These are phyloP conservation scores for Isoetes taiwanensis DNA, from an alignment of 75 land plant species.

Conservation along the genomic window DNA sequence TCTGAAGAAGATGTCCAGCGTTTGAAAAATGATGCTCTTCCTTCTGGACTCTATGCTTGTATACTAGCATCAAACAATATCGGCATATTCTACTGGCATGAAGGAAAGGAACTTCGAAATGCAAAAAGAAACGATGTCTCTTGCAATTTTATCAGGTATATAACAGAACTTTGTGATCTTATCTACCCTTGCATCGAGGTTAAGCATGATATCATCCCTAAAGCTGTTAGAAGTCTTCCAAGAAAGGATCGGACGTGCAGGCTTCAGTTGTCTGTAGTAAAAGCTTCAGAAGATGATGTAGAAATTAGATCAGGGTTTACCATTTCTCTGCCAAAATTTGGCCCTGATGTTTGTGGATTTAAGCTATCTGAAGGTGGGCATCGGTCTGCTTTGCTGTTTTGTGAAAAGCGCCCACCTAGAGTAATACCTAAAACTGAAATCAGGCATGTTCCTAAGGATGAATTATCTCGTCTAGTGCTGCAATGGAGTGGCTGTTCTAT, in stretches of 20 bases:
- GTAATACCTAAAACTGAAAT: no score
- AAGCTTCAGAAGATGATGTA: constrained; percentile 17
- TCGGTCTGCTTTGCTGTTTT: background rate
- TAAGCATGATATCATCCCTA: no score
- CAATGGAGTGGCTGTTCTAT: no score
- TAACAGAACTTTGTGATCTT: constrained; percentile 20
- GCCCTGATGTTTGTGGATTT: background rate
- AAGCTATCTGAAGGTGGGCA: background rate
- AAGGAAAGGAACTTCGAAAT: constrained; percentile 6
- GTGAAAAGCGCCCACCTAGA: no score
- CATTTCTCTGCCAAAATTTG: background rate
- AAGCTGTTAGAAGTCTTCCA: no score
- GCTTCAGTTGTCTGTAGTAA: constrained; percentile 13
- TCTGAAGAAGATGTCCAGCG: no score
- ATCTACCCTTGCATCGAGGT: constrained; percentile 19
- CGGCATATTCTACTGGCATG: constrained; percentile 22
- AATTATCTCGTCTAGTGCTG: no score
- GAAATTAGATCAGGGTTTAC: constrained; percentile 10
- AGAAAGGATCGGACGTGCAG: constrained; percentile 15
- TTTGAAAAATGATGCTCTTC: no score
- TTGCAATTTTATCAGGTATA: constrained; percentile 26
- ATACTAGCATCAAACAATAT: no score
- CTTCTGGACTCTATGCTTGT: no score
- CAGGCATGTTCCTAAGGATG: no score
- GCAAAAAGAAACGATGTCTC: constrained; percentile 21